A percentile compares a stretch with the other conserved stretches of the same genome.
These are phyloP conservation scores for Paecilomyces fulvus DNA, from an alignment of 2,329 filamentous ascomycete species.

Conservation along the genomic window DNA sequence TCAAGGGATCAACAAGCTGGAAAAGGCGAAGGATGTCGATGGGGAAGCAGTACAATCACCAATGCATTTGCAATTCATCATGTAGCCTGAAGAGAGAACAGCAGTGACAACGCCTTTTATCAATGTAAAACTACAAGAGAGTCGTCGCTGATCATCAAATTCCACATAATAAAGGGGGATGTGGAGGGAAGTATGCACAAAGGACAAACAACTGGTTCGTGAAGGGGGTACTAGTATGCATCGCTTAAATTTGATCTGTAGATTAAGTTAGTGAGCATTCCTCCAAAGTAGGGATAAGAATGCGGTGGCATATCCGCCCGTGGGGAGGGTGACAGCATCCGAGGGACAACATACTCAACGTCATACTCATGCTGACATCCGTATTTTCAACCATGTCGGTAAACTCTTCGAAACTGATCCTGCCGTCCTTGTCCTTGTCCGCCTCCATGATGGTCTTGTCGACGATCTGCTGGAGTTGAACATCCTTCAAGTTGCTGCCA, in stretches of 20 bases:
- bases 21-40: neutral
- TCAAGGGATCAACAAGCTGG: neutral
- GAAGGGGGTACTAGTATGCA: neutral
- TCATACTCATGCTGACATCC: constrained; percentile 61
- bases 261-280: neutral
- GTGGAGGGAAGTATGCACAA: neutral
- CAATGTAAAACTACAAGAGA: neutral
- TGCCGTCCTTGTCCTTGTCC: constrained; percentile 88
- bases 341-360: constrained; percentile 44
- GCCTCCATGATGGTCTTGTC: constrained; percentile 99
- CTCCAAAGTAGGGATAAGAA: neutral
- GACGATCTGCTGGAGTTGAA: constrained; percentile 96
- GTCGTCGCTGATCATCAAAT: neutral
- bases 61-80: neutral
- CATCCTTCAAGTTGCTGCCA: constrained; percentile 96
- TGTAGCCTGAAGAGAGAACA: neutral
- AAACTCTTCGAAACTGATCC: constrained; percentile 99
- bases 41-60: neutral
- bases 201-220: neutral
- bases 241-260: constrained; percentile 3
- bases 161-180: neutral
- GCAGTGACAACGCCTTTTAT: neutral
- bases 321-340: neutral
- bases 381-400: constrained; percentile 98
- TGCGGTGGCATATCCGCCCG: neutral